Base-by-base conservation (phyloP, 2,329 filamentous ascomycete genomes). In the Lecanosticta acicola region DNA sequence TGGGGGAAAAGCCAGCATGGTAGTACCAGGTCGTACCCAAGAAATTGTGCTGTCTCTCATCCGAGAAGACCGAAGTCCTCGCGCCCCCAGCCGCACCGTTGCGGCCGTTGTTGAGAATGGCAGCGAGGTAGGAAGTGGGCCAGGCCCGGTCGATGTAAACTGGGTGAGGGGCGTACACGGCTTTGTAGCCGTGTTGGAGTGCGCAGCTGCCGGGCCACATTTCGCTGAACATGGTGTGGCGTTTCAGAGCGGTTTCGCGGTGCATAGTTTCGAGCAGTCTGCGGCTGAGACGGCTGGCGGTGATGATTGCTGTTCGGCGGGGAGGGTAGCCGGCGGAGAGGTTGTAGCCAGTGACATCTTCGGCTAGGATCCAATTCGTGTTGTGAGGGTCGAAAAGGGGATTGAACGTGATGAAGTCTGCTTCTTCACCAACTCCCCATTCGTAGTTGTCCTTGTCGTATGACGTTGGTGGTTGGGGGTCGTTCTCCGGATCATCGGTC, bases 401-500 rank as follows among this genome's bases (percentile, higher is more conserved):
- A 62, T 87, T 86, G 56, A 89, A 77, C 0, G 83, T 85, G 61
- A 90, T 87, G 41, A 89, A 74, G 59, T 89, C 85, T 3, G 84
- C 84, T 18, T 81, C 77, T 64, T 88, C 84, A 50, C 77, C 80
- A 3, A 86, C 78, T 46, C 84, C 84, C 66, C 84, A 87, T 45
- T 72, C 61, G 54, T 78, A 75, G 9, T 71, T 68, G 56, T 79
- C 78, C 20, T 71, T 71, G 29, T 71, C 69, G 58, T 81, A 82
- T 1, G 70, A 72, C 2, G 68, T 65, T 0, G 80, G 81, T 34
- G 84, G 72, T 43, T 75, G 58, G 1, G 73, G 71, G 39, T 76
- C 67, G 19, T 73, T 71, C 13, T 71, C 70, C 40, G 79, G 74
- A 19, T 55, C 49, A 39, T 81, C 79, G 20, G 76, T 68, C 16